Evolutionary conservation across 495 filamentous ascomycete species (phyloP), one percentile per base, ranked within the genome.

Genomic region (Neurospora tetrasperma): DNA sequence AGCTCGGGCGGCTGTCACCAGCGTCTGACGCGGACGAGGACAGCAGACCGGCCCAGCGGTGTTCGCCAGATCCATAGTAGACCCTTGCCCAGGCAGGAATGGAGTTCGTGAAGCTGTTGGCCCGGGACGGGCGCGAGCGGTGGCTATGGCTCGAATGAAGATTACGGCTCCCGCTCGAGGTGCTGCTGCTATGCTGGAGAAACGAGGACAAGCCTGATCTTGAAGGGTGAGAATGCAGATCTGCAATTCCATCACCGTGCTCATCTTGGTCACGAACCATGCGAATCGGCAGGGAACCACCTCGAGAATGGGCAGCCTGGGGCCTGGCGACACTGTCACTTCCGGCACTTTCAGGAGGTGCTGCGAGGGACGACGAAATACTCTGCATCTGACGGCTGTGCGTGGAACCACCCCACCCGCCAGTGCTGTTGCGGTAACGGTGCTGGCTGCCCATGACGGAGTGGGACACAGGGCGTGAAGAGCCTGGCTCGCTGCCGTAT

Each of bases 81-180:
- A 88, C 77, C 70, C 82, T 85, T 71, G 89, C 89, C 90, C 90
- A 92, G 43, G 85, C 80, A n/a, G 90, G 90, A 69, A 93, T 87
- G 40, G 87, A 83, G 71, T 80, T 83, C 0, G 88, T 85, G 43
- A 91, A 84, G 70, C 87, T 90, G 74, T 85, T 85, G 44, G 81
- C 73, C 41, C 86, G 82, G 27, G 86, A 84, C 31, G 27, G 54
- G 54, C 54, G 54, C 54, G 54, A 66, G 54, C 27, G 54, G 27
- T 66, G 54, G 80, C 84, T 85, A 27, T 76, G 69, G 69, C 80
- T 79, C 18, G 87, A 86, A 71, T 85, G 83, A 71, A 87, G 81
- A 76, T 84, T 84, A 42, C 84, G 80, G 69, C 54, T 35, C 54
- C 54, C 54, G 27, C 84, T 84, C 11, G 83, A 82, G 20, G 82